phyloP scores from a whole-genome alignment of 2,329 filamentous ascomycete species.

The Drechslerella coelobrocha region DNA sequence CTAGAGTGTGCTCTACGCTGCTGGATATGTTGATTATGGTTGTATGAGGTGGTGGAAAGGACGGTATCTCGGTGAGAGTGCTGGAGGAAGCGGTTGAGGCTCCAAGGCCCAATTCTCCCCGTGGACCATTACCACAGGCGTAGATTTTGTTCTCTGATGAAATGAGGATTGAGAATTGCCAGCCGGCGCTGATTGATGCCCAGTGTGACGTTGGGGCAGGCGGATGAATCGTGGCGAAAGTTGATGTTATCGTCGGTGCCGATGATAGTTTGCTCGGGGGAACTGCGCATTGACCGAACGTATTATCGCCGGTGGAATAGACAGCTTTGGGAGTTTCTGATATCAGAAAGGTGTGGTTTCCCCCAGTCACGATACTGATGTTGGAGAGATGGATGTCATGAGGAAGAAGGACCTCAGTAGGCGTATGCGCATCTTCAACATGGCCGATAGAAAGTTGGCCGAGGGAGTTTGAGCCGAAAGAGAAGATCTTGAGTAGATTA shows the following conservation, averaged over 20 bases:
- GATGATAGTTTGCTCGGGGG: not conserved
- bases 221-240: conserved; percentile 49
- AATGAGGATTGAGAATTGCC: conserved; percentile 75
- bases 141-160: conserved; percentile 64
- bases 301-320: conserved; percentile 71
- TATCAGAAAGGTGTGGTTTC: conserved; percentile 84
- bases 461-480: conserved; percentile 64
- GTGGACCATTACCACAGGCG: conserved; percentile 70
- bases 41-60: conserved; percentile 70
- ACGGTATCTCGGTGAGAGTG: conserved; percentile 63
- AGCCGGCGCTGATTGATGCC: conserved; percentile 71
- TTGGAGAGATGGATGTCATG: conserved; percentile 53
- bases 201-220: conserved; percentile 18
- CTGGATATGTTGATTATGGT: conserved; percentile 72
- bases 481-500: conserved; percentile 56
- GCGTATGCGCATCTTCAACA: conserved; percentile 58
- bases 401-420: conserved; percentile 56
- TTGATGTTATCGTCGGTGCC: conserved; percentile 53
- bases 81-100: conserved; percentile 60
- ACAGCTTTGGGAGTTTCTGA: conserved; percentile 61
- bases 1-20: conserved; percentile 78
- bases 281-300: conserved; percentile 60
- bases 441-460: conserved; percentile 63
- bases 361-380: conserved; percentile 67
- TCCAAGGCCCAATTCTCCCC: conserved; percentile 76